These are phyloP conservation scores for Neoboletus brunneissimus DNA, from an alignment of 768 basidiomycete genomes.

Conservation along the genomic window DNA sequence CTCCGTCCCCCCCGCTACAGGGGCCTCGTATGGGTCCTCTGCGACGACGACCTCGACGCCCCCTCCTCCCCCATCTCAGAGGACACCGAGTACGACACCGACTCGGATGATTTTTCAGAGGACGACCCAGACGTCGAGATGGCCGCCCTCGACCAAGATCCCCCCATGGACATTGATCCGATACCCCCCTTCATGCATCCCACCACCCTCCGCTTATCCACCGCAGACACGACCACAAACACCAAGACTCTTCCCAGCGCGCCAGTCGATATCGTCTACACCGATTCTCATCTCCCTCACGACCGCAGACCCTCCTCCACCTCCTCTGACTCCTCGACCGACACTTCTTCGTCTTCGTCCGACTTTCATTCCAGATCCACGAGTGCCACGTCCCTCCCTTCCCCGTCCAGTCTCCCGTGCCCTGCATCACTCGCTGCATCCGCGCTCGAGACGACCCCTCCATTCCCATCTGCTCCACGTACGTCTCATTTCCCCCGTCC, in stretches of 20 bases:
- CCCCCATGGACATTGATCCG: constrained; percentile 28
- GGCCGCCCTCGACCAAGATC: constrained; percentile 28
- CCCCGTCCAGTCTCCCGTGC: constrained; percentile 19
- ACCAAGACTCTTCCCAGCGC: constrained; percentile 9
- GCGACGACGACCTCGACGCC: constrained; percentile 59
- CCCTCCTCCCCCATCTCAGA: constrained; percentile 18
- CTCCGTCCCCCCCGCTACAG: constrained; percentile 47
- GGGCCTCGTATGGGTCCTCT: constrained; percentile 83
- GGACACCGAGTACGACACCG: constrained; percentile 31
- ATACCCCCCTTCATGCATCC: constrained; percentile 39
- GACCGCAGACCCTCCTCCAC: constrained; percentile 35
- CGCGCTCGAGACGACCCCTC: neutral
- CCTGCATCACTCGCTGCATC: neutral
- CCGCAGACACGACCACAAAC: constrained; percentile 13
- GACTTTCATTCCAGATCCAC: constrained; percentile 22
- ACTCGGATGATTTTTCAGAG: constrained; percentile 30
- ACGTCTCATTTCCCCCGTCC: neutral
- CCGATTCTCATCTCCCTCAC: neutral
- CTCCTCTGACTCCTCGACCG: constrained; percentile 23
- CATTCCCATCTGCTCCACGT: constrained; percentile 4
- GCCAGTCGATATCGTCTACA: constrained; percentile 14
- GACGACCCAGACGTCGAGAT: constrained; percentile 29
- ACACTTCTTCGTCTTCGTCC: constrained; percentile 23
- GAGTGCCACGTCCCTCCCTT: constrained; percentile 30
- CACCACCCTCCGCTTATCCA: constrained; percentile 33